Percentiles rank a stretch among this genome's conserved stretches.
Evolutionary conservation across 2,329 filamentous ascomycete genomes (phyloP).

Genomic region (Teratosphaeria viscida): DNA sequence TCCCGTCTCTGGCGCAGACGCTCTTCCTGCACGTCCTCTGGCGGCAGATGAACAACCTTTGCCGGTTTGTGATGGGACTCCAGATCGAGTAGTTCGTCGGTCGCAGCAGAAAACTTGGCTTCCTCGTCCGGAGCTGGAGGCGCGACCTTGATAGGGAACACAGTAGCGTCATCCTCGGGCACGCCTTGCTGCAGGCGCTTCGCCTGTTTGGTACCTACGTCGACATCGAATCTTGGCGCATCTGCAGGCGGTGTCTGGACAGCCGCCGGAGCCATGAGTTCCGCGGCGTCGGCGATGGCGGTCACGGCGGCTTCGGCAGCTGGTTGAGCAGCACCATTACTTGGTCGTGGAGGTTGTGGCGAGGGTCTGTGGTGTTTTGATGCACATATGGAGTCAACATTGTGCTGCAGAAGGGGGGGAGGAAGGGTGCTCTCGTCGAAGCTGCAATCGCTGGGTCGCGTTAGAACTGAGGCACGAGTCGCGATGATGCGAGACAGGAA

Average conservation of each 20-base stretch:
- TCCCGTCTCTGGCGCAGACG: conserved; percentile 32
- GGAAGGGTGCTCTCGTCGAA: conserved; percentile 48
- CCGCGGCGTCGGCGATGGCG: conserved; percentile 2
- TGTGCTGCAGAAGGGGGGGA: conserved; percentile 18
- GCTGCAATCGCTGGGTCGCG: conserved; percentile 39
- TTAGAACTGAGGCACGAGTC: not conserved
- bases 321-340: conserved; percentile 6
- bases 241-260: not conserved
- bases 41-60: conserved; percentile 38
- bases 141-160: conserved; percentile 11
- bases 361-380: conserved; percentile 16
- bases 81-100: conserved; percentile 14
- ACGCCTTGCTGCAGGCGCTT: conserved; percentile 2
- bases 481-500: not conserved
- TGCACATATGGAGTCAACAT: conserved; percentile 18
- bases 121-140: conserved; percentile 18
- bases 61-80: conserved; percentile 16
- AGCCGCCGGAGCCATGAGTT: conserved; percentile 4
- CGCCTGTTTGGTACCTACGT: not conserved
- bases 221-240: not conserved
- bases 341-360: conserved; percentile 4
- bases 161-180: not conserved
- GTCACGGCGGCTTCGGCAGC: conserved; percentile 11
- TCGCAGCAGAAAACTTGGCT: conserved; percentile 14
- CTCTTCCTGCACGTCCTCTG: conserved; percentile 41